Conservation (phyloP, 1,284 basidiomycete species). For the Leccinum griseonigrum region DNA sequence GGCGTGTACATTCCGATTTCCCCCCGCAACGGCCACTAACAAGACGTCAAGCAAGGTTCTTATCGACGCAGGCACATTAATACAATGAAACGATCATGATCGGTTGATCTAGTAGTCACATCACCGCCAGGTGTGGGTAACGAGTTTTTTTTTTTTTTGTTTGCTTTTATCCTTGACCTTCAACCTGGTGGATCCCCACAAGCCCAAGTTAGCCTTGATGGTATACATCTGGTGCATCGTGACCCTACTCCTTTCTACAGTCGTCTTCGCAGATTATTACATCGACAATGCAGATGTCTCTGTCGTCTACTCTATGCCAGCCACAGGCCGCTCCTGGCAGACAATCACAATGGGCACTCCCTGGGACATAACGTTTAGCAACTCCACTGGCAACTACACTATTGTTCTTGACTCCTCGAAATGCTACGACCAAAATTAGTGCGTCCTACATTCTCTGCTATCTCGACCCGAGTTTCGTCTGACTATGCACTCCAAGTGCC, state of each 20-base stretch:
- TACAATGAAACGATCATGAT: no score
- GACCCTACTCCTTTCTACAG: conserved; percentile 12
- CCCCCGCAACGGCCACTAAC: not conserved
- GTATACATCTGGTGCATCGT: conserved; percentile 4
- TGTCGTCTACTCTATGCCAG: not conserved
- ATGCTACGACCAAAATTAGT: conserved; percentile 28
- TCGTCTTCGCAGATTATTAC: not conserved
- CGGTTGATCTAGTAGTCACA: no score
- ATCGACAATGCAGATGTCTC: not conserved
- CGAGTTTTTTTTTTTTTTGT: no score
- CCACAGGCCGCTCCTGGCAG: conserved; percentile 12
- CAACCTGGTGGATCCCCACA: not conserved
- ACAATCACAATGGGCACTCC: conserved; percentile 9
- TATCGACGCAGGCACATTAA: not conserved
- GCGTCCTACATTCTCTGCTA: not conserved
- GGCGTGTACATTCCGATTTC: not conserved
- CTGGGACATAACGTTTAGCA: conserved; percentile 11
- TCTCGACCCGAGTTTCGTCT: not conserved
- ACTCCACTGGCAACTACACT: conserved; percentile 23
- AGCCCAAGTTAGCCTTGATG: conserved; percentile 4
- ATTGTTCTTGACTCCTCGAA: conserved; percentile 18
- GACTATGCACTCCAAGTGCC: conserved; percentile 1
- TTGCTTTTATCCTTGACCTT: not conserved
- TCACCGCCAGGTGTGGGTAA: not conserved
- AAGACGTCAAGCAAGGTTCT: not conserved